Conservation (phyloP, 768 basidiomycete species). For the Termitomyces eurrhizus region DNA sequence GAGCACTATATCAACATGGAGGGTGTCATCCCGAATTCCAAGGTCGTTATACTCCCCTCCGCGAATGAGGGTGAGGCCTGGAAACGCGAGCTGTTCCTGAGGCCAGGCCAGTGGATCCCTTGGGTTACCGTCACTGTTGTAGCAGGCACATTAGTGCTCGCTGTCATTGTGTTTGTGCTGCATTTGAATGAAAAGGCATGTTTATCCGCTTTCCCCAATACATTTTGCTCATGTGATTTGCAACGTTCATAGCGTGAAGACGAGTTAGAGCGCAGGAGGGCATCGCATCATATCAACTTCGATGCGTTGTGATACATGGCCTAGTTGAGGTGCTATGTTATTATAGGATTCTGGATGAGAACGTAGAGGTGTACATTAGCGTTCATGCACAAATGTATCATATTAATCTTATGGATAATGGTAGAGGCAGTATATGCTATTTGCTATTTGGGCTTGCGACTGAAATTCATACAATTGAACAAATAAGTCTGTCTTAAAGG, state of each 20-base stretch:
- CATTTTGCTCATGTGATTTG: background rate
- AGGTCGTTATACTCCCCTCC: slow-evolving; percentile 89
- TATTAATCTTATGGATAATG: slow-evolving; percentile 9
- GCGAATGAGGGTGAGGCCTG: slow-evolving; percentile 55
- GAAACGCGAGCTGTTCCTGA: slow-evolving; percentile 85
- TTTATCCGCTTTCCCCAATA: slow-evolving; percentile 5
- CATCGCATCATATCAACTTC: slow-evolving; percentile 96
- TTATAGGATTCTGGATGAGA: background rate
- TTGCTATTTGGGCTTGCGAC: background rate
- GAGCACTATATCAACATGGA: slow-evolving; percentile 90
- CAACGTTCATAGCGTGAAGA: slow-evolving; percentile 73
- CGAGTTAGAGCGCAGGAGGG: slow-evolving; percentile 82
- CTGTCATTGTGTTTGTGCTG: slow-evolving; percentile 78
- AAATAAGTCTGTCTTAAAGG: background rate
- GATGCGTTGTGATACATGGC: slow-evolving; percentile 67
- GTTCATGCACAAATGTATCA: slow-evolving; percentile 11
- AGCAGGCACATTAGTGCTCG: slow-evolving; percentile 67
- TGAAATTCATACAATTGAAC: no score
- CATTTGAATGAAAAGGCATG: slow-evolving; percentile 92
- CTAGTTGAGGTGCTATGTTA: background rate
- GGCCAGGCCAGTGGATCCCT: slow-evolving; percentile 96
- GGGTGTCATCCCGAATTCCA: slow-evolving; percentile 96
- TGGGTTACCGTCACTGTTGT: slow-evolving; percentile 93
- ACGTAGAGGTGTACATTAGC: slow-evolving; percentile 12
- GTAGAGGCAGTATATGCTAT: background rate